Base-by-base conservation (phyloP, 2,329 filamentous ascomycete species). In the Talaromyces sp. region DNA sequence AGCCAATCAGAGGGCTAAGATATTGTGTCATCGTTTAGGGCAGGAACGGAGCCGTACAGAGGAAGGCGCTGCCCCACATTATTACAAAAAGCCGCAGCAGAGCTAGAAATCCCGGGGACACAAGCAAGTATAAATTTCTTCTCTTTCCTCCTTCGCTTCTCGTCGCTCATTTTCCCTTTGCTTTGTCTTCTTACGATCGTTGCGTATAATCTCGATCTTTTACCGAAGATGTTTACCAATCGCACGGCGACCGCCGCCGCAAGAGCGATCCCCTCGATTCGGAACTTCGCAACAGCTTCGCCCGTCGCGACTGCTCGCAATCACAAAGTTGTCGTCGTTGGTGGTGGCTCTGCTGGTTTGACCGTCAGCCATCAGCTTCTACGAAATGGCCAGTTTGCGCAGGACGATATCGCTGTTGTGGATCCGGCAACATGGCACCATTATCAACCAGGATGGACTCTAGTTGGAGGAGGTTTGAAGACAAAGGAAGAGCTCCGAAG, bases 361-460 rank as follows among this genome's bases (percentile, higher is more conserved):
- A 73, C 82, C 1, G 81, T 88, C 66, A 84, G 84, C 65, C 85
- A 89, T 65, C 87, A 89, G 73, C 80, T 90, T 2, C 79, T 88
- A 3, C 79, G 79, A 1, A 76, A 78, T 0, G 84, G 83, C 43
- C 78, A 78, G 25, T 87, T 87, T 65, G 62, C 70, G 0, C 73
- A 77, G 43, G 76, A 84, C 33, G 85, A 88, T 60, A 86, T 88
- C 60, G 85, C 85, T 28, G 65, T 88, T 25, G 73, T 88, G 43
- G 85, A 88, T 62, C 85, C 85, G 0, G 78, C 85, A 0, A 67
- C 73, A 62, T 85, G 79, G 77, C 85, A 88, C 66, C 78, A 88
- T 72, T 88, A 87, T 68, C 85, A 88, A 69, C 84, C 85, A 1
- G 85, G 85, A 56, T 88, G 85, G 85, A 88, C 86, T 1, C 76